Evolutionary conservation across 331 rosid genomes (phyloP), one percentile per base, ranked within the genome.

Genomic region (Rosa hybrid): DNA sequence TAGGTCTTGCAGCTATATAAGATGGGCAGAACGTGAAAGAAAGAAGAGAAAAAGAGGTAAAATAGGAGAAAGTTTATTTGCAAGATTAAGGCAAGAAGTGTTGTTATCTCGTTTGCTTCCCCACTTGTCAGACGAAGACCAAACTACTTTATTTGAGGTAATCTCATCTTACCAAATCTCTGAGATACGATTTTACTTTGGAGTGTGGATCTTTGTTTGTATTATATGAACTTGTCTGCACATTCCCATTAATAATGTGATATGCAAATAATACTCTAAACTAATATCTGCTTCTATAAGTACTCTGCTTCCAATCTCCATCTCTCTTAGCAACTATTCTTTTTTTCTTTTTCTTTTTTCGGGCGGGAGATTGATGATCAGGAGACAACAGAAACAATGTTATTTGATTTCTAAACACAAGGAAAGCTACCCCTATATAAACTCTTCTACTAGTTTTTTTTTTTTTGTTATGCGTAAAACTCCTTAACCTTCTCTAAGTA

Each of bases 1-100:
- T 60, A 84, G 85, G 81, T 88, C 98, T 71, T 86, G 86, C 27
- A 90, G 76, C 81, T 90, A 92, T 78, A 80, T 60, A 17, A 90
- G 96, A 85, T 94, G 98, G 98, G 65, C 87, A 45, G 92, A 86
- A 34, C 81, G 91, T 72, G 80, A 91, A 80, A 90, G 91, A 87
- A 64, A 72, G 76, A 88, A 78, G 82, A 86, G 87, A 71, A 89
- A 87, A 81, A 92, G 83, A 86, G 85, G 85, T 78, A 83, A 86
- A 65, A 79, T 39, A 53, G 97, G 97, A 84, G 92, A 84, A 42
- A 89, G 86, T 20, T 84, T 94, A 44, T 90, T 94, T 86, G 84
- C 93, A 3, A 90, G 94, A 81, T 87, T 86, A 77, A 88, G 97
- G 83, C 97, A 87, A 38, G 94, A 87, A 38, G 94, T 92, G 83